Evolutionary conservation across 2,329 filamentous ascomycete genomes (phyloP).

Genomic region (Epichloe typhina): DNA sequence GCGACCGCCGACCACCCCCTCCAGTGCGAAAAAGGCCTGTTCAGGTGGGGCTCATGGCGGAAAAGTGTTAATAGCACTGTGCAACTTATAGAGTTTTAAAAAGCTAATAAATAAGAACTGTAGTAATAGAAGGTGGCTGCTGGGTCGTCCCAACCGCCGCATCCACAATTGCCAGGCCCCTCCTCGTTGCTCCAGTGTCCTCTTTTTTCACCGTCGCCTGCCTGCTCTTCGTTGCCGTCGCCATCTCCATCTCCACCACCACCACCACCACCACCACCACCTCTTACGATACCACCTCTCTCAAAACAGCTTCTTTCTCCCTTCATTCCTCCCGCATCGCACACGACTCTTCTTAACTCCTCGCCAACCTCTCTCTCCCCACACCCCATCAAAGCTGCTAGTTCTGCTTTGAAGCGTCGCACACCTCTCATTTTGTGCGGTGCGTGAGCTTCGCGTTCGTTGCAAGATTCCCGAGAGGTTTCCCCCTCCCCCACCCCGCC

Average conservation of each 20-base stretch:
- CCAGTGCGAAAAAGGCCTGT: no score
- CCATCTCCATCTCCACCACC: neutral
- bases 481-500: conserved; percentile 13
- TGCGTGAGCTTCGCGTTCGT: conserved; percentile 12
- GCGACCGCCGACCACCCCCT: no score
- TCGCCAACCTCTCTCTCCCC: neutral
- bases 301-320: conserved; percentile 4
- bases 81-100: no score
- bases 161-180: neutral
- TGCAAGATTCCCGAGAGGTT: conserved; percentile 9
- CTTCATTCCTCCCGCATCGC: conserved; percentile 5
- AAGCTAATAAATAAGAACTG: no score
- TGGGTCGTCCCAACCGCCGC: neutral
- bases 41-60: no score
- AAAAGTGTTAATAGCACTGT: no score
- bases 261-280: neutral
- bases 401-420: conserved; percentile 11
- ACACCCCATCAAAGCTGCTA: neutral
- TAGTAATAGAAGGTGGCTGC: neutral
- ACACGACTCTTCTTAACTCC: conserved; percentile 1
- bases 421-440: conserved; percentile 12
- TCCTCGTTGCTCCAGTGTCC: neutral
- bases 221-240: neutral
- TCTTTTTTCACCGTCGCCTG: neutral
- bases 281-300: conserved; percentile 1